phyloP scores from a whole-genome alignment of 495 filamentous ascomycete species.

The Penicillium daleae region DNA sequence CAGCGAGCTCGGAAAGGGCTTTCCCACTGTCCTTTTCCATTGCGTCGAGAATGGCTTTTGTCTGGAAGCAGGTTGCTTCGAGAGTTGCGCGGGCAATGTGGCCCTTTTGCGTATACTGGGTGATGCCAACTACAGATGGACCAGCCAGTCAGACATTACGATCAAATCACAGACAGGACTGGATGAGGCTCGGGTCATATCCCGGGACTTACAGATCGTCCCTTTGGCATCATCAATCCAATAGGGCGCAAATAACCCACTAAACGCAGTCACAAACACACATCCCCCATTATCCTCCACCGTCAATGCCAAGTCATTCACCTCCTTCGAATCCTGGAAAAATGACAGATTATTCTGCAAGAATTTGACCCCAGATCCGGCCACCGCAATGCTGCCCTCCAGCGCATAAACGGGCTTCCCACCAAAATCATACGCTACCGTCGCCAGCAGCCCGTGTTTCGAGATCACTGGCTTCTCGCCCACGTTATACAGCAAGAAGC shows the following conservation, averaged over 20 bases:
- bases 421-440: slow-evolving; percentile 78
- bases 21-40: slow-evolving; percentile 95
- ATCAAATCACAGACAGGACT: neutral
- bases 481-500: slow-evolving; percentile 94
- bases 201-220: slow-evolving; percentile 68
- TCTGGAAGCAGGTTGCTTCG: slow-evolving; percentile 94
- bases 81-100: slow-evolving; percentile 94
- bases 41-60: slow-evolving; percentile 89
- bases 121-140: slow-evolving; percentile 71
- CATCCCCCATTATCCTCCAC: slow-evolving; percentile 89
- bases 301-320: slow-evolving; percentile 77
- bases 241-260: slow-evolving; percentile 92
- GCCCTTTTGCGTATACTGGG: slow-evolving; percentile 85
- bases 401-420: slow-evolving; percentile 83
- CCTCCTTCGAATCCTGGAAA: slow-evolving; percentile 70
- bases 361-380: slow-evolving; percentile 87
- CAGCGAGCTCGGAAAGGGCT: slow-evolving; percentile 74
- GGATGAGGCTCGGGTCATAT: neutral
- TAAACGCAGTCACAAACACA: slow-evolving; percentile 95
- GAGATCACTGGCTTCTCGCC: slow-evolving; percentile 89
- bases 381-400: slow-evolving; percentile 94
- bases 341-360: slow-evolving; percentile 86
- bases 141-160: slow-evolving; percentile 8
- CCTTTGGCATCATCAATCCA: slow-evolving; percentile 98
- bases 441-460: slow-evolving; percentile 85